These are phyloP conservation scores for Populus hybrid DNA, from an alignment of 441 rosid species.

Conservation along the genomic window DNA sequence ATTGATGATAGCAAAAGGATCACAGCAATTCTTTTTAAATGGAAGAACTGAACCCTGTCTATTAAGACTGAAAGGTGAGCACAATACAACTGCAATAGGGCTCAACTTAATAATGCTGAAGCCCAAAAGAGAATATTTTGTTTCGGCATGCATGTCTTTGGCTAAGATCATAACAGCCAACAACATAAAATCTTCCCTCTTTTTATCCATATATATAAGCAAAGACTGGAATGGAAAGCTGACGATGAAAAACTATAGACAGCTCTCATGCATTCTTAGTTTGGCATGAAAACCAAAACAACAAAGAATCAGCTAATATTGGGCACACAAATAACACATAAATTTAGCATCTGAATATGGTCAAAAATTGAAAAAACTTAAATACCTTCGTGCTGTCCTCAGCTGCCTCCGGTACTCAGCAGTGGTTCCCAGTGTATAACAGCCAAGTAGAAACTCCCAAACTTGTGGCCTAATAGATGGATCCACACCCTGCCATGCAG, in stretches of 20 bases:
- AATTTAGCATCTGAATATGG: background rate
- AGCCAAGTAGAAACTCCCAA: slow-evolving; percentile 99
- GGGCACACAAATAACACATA: no score
- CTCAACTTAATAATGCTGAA: background rate
- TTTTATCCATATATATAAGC: no score
- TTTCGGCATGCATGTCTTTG: no score
- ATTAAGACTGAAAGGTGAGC: background rate
- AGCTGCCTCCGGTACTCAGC: slow-evolving; percentile 71
- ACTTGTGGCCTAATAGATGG: slow-evolving; percentile 93
- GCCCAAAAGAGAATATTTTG: no score
- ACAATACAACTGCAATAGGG: background rate
- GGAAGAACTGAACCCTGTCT: background rate
- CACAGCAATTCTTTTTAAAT: background rate
- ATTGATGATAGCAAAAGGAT: background rate
- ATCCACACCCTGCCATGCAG: slow-evolving; percentile 73
- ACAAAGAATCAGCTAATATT: background rate
- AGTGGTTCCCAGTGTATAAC: slow-evolving; percentile 81
- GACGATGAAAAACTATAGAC: no score
- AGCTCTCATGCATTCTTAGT: no score
- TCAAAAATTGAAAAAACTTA: slow-evolving; percentile 4
- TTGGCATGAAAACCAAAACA: background rate
- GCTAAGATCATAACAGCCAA: no score
- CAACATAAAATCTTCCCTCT: no score
- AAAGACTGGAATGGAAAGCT: no score
- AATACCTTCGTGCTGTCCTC: slow-evolving; percentile 78